Conservation (phyloP, 192 early-diverging fungal genomes). For the Coemansia sp. region DNA sequence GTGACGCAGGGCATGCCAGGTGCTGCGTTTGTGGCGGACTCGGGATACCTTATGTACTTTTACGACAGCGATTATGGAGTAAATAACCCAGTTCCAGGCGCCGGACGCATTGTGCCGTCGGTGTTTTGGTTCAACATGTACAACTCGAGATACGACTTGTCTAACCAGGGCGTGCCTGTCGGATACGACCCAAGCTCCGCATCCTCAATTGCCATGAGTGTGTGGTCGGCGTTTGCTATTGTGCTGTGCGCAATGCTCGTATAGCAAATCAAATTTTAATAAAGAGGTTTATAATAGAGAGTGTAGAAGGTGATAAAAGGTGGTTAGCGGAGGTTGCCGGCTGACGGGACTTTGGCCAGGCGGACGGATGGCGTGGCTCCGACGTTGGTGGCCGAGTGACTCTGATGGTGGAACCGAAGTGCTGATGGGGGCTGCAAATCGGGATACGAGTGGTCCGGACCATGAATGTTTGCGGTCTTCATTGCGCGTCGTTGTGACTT, state of each 20-base stretch:
- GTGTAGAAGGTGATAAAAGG: neutral
- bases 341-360: constrained; percentile 6
- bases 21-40: constrained; percentile 25
- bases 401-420: constrained; percentile 35
- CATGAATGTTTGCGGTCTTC: neutral
- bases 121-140: constrained; percentile 49
- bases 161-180: constrained; percentile 43
- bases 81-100: constrained; percentile 25
- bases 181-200: constrained; percentile 46
- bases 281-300: neutral
- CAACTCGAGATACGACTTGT: constrained; percentile 40
- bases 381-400: constrained; percentile 33
- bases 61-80: constrained; percentile 48
- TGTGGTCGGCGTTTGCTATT: neutral
- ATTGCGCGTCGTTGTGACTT: constrained; percentile 11
- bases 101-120: constrained; percentile 30
- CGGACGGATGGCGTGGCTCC: neutral
- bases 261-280: neutral
- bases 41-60: constrained; percentile 40
- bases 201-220: neutral
- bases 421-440: constrained; percentile 19
- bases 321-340: constrained; percentile 9
- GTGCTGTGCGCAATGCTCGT: neutral
- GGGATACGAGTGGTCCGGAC: neutral
- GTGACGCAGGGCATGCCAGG: constrained; percentile 32